Evolutionary conservation across 768 basidiomycete genomes (phyloP), one percentile per base, ranked within the genome.

Genomic region (Leccinum imitatum): DNA sequence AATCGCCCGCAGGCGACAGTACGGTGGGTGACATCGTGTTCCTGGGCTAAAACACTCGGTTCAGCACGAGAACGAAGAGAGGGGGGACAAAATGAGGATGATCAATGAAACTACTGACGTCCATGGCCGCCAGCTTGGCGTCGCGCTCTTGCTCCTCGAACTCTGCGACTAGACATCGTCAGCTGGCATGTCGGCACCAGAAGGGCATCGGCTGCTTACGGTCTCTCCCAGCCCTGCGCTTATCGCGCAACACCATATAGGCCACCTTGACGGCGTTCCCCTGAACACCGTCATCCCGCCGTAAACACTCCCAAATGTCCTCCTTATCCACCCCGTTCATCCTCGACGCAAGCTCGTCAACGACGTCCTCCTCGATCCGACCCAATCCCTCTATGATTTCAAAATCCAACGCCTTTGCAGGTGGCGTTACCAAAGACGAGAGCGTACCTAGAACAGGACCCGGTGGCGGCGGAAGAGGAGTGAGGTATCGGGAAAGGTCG

Each of bases 261-360:
- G 96, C 95, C 7, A 99, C 95, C 75, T 97, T 95, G 71, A 98
- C 89, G 56, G 93, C 88, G 71, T 98, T 97, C 41, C 95, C 92
- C 61, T 89, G 87, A 46, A 85, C 80, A 0, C 91, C 94, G 63
- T 95, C 93, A 55, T 95, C 89, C 65, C 86, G 77, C 60, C 89
- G 82, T 62, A 98, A 74, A 69, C 88, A 89, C 51, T 89, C 87
- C 92, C 91, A 93, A 4, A 98, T 84, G 63, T 95, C 93, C 2
- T 93, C 89, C 73, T 86, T 85, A 60, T 84, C 84, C 11, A 95
- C 87, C 1, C 86, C 89, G 0, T 82, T 75, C 78, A 98, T 87
- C 59, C 86, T 81, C 17, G 74, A 70, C 13, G 87, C 83, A 39
- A 99, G 78, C 48, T 95, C 91, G 0, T 92, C 87, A 8, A 99